These are phyloP conservation scores for Lepidopterella palustris DNA, from an alignment of 495 filamentous ascomycete species.

Conservation along the genomic window DNA sequence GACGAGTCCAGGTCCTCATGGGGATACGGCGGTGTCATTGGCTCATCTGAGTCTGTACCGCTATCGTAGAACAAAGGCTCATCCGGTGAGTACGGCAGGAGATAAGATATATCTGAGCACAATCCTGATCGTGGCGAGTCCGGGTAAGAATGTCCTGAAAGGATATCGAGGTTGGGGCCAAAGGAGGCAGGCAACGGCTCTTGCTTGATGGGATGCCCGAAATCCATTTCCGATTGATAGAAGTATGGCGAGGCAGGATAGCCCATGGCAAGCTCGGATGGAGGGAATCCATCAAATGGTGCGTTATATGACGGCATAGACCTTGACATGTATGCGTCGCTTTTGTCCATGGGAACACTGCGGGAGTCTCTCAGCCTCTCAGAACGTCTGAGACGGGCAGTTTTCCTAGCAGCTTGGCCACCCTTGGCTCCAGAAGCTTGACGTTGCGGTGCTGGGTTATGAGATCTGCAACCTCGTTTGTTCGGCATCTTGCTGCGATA, in stretches of 20 bases:
- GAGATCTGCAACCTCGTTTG: conserved; percentile 43
- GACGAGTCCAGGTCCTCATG: not conserved
- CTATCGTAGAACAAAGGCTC: conserved; percentile 16
- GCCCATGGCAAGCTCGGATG: conserved; percentile 5
- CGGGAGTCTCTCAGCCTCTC: conserved; percentile 10
- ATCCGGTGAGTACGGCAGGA: conserved; percentile 2
- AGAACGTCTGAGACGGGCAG: conserved; percentile 24
- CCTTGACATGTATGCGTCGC: conserved; percentile 7
- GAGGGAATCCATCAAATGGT: not conserved
- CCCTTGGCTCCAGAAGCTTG: conserved; percentile 53
- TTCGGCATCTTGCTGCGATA: conserved; percentile 53
- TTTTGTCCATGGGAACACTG: conserved; percentile 6
- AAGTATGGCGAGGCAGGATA: conserved; percentile 18
- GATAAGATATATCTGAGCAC: not conserved
- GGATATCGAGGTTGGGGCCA: not conserved
- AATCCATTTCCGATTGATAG: conserved; percentile 12
- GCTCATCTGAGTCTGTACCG: conserved; percentile 14
- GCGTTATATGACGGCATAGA: conserved; percentile 1
- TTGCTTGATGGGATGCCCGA: not conserved
- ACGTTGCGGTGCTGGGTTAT: conserved; percentile 43
- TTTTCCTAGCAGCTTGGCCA: conserved; percentile 44
- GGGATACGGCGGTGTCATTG: conserved; percentile 14
- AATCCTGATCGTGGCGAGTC: not conserved
- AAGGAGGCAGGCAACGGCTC: not conserved
- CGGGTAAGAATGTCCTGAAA: not conserved